Base-by-base conservation (phyloP, 140 eudicot species). In the Flaveria floridana region DNA sequence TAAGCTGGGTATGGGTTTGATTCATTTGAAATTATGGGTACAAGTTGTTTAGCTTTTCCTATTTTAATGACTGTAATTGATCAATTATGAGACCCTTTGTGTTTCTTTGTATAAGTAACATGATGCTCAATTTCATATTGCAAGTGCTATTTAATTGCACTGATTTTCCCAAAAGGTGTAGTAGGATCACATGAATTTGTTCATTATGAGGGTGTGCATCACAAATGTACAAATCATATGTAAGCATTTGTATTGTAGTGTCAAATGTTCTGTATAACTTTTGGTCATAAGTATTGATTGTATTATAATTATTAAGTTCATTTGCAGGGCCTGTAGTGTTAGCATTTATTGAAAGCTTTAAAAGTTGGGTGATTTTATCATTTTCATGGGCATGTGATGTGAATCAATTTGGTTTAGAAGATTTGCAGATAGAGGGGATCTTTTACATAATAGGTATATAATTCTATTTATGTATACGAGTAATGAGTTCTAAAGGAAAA, bases 401-500 rank as follows among this genome's bases (percentile, higher is more conserved):
- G 76, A 74, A 16, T 75, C 12, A 3, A 61, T 78, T 77, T 47
- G 65, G 71, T 73, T 30, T 72, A 34, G 47, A 77, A 75, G 69
- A 65, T 63, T 65, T 76, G 48, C 66, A 73, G 76, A 10, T 19
- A 73, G 81, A 72, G 57, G 78, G 79, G 83, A 79, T 77, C 62
- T 66, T 21, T 85, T 65, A 37, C 23, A 19, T 50, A 26, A 68
- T 71, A 73, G 84, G 73, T 70, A 68, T 73, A 61, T 39, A 82
- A 70, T 34, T 84, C 63, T 82, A 89, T 86, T 82, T 86, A 75
- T 82, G 82, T 84, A 72, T 85, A 76, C 78, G 75, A 73, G 87
- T 89, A 80, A 92, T 92, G 98, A 95, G 91, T 61, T 89, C 96
- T 82, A 91, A 80, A 83, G 95, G 95, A 81, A 89, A 84, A 79